Conservation (phyloP, 495 filamentous ascomycete genomes). For the Neurospora sp. region DNA sequence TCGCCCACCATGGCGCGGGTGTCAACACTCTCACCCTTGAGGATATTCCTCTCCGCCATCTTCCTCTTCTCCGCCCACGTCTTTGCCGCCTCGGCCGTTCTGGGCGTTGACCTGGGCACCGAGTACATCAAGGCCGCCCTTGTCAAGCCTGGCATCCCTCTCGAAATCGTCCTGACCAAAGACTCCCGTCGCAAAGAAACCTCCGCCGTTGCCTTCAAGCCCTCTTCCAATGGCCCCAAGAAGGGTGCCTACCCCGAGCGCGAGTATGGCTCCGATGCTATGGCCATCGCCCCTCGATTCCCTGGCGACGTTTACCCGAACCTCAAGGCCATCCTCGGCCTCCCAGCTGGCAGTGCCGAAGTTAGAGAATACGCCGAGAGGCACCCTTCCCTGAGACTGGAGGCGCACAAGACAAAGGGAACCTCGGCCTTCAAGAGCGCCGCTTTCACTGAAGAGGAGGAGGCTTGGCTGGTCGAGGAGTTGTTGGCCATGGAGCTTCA, state of each 20-base stretch:
- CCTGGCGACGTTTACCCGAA: conserved; percentile 91
- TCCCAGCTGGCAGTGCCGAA: conserved; percentile 49
- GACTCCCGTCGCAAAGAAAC: conserved; percentile 94
- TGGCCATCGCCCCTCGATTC: conserved; percentile 77
- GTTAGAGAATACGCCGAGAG: conserved; percentile 57
- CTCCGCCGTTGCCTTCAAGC: conserved; percentile 90
- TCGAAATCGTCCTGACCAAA: conserved; percentile 97
- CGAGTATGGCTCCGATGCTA: conserved; percentile 82
- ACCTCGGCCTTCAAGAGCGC: conserved; percentile 68
- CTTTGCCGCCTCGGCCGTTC: conserved; percentile 55
- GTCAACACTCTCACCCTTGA: conserved; percentile 29
- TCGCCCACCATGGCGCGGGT: conserved; percentile 32
- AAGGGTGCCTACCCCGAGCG: conserved; percentile 69
- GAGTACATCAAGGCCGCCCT: conserved; percentile 95
- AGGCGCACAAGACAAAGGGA: conserved; percentile 46
- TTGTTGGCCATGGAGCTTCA: conserved; percentile 93
- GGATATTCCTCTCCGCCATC: conserved; percentile 34
- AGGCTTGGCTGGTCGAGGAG: conserved; percentile 81
- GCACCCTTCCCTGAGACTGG: conserved; percentile 59
- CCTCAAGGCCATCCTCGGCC: conserved; percentile 75
- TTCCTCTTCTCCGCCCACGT: conserved; percentile 40
- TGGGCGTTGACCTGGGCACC: conserved; percentile 91
- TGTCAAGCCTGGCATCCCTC: conserved; percentile 94
- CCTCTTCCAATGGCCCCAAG: conserved; percentile 47
- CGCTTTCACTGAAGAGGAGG: conserved; percentile 54